phyloP scores from a whole-genome alignment of 306 rosid species.

The Prosopis cineraria region DNA sequence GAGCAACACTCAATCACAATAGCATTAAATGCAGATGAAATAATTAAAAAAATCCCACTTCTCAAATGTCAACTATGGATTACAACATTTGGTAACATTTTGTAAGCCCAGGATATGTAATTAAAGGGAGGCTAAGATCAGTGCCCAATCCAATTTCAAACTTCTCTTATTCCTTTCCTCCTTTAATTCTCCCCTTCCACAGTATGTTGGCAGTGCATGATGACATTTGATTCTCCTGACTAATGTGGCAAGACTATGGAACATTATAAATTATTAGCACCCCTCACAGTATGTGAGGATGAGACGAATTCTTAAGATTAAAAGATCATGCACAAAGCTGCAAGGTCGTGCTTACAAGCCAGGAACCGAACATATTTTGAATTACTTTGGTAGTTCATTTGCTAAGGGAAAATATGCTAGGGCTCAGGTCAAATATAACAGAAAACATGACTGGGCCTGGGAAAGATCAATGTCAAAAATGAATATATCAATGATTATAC shows the following conservation, averaged over 20 bases:
- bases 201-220: background rate
- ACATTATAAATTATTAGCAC: background rate
- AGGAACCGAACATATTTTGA: background rate
- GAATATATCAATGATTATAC: conserved; percentile 9
- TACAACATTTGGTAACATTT: conserved; percentile 5
- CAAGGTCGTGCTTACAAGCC: background rate
- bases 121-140: conserved; percentile 7
- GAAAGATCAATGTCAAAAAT: conserved; percentile 23
- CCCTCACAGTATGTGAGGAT: background rate
- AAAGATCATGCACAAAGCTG: background rate
- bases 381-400: background rate
- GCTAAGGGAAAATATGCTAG: background rate
- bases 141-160: background rate
- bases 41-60: conserved; percentile 5
- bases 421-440: background rate
- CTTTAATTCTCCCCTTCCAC: conserved; percentile 2
- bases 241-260: background rate
- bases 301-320: background rate
- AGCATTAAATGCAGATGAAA: conserved; percentile 1
- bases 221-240: background rate
- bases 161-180: background rate
- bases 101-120: background rate
- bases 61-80: background rate
- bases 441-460: background rate
- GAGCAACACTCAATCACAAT: background rate